phyloP scores from a whole-genome alignment of 169 alveolate species.

The Theileria parva region DNA sequence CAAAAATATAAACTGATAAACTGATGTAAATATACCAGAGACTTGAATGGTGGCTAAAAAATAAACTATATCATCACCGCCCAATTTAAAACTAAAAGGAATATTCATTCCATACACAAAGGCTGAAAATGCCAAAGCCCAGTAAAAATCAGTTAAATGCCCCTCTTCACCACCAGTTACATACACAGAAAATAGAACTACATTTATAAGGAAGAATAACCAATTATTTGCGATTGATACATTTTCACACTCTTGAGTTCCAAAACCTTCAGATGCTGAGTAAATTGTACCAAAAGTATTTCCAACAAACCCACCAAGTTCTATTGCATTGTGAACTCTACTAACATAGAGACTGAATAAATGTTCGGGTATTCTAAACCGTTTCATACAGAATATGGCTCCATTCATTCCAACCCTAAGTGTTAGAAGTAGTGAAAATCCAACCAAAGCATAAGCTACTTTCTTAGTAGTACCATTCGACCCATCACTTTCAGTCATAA shows the following conservation, averaged over 20 bases:
- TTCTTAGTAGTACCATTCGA: neutral
- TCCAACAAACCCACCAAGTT: constrained; percentile 3
- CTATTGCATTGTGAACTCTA: constrained; percentile 16
- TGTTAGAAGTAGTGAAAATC: constrained; percentile 8
- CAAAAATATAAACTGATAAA: constrained; percentile 12
- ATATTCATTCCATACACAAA: constrained; percentile 12
- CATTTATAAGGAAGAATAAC: neutral
- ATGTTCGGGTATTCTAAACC: constrained; percentile 13
- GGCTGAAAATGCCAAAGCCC: constrained; percentile 7
- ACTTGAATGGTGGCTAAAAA: neutral
- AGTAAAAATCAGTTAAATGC: neutral
- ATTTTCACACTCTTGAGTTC: neutral
- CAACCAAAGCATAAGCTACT: neutral
- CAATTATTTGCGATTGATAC: neutral
- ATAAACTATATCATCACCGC: neutral
- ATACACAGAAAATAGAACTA: neutral
- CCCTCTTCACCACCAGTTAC: constrained; percentile 21
- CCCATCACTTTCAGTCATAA: neutral
- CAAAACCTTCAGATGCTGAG: neutral
- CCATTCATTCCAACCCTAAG: constrained; percentile 18
- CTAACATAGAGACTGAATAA: constrained; percentile 1
- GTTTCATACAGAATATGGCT: neutral
- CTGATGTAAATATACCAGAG: neutral
- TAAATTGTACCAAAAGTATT: neutral
- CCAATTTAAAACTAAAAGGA: neutral